Evolutionary conservation across 805 yeast species (phyloP).

Genomic region (Phaffomyces antillensis): DNA sequence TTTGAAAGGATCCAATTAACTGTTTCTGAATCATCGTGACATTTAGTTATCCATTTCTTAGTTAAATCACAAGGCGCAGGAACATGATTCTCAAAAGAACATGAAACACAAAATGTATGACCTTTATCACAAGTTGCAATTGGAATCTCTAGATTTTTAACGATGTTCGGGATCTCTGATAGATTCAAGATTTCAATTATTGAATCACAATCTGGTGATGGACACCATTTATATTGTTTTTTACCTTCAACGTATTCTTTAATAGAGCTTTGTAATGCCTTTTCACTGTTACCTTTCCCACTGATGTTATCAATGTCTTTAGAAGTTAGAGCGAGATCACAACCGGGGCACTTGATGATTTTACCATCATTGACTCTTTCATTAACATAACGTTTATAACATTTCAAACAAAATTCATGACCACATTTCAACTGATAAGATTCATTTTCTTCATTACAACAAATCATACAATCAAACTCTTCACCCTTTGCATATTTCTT

Average conservation of each 20-base stretch:
- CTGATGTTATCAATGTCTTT: slow-evolving; percentile 35
- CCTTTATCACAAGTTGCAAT: slow-evolving; percentile 59
- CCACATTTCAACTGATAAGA: slow-evolving; percentile 56
- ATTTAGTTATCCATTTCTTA: slow-evolving; percentile 66
- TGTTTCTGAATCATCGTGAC: slow-evolving; percentile 84
- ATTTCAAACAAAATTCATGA: slow-evolving; percentile 62
- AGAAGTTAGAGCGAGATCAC: slow-evolving; percentile 33
- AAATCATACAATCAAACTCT: slow-evolving; percentile 53
- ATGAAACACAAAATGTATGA: slow-evolving; percentile 73
- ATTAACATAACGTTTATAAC: slow-evolving; percentile 57
- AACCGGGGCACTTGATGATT: slow-evolving; percentile 60
- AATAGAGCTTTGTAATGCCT: slow-evolving; percentile 30
- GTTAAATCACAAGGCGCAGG: slow-evolving; percentile 79
- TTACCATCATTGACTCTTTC: slow-evolving; percentile 36
- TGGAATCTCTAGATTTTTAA: slow-evolving; percentile 36
- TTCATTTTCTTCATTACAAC: slow-evolving; percentile 50
- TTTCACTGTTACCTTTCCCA: slow-evolving; percentile 27
- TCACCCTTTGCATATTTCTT: slow-evolving; percentile 11
- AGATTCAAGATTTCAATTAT: slow-evolving; percentile 36
- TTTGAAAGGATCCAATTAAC: slow-evolving; percentile 79
- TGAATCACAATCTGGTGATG: slow-evolving; percentile 69
- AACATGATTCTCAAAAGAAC: slow-evolving; percentile 68
- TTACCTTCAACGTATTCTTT: slow-evolving; percentile 47
- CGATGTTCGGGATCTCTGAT: slow-evolving; percentile 6
- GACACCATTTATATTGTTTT: slow-evolving; percentile 64